Conservation (phyloP, 331 rosid species). For the Quercus lobata region DNA sequence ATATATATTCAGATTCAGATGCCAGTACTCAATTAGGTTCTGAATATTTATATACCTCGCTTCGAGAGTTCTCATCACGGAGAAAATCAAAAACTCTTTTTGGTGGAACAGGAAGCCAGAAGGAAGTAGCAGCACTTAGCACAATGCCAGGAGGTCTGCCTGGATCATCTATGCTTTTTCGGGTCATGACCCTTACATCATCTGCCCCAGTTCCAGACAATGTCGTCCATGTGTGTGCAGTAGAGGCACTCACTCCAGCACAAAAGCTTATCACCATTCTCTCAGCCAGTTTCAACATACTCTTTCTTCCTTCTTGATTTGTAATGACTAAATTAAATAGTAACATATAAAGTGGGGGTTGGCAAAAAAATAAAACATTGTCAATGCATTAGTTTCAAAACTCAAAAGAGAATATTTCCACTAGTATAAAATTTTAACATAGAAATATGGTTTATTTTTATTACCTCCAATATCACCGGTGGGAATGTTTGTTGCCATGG, state of each 20-base stretch:
- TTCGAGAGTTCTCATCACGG: slow-evolving; percentile 87
- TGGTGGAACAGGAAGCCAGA: slow-evolving; percentile 95
- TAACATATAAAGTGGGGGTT: not conserved
- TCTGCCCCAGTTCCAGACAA: slow-evolving; percentile 91
- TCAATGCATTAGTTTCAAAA: not conserved
- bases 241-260: slow-evolving; percentile 95
- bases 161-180: slow-evolving; percentile 94
- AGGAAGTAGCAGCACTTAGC: slow-evolving; percentile 94
- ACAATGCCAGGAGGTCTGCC: slow-evolving; percentile 97
- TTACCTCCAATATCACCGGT: slow-evolving; percentile 91
- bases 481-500: slow-evolving; percentile 85
- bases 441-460: not conserved
- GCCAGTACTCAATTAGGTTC: not conserved
- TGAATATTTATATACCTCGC: slow-evolving; percentile 49
- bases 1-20: too few species aligned
- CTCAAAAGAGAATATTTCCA: not conserved
- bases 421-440: not conserved
- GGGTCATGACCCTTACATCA: slow-evolving; percentile 94
- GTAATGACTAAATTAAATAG: slow-evolving; percentile 54
- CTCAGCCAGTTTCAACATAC: slow-evolving; percentile 94
- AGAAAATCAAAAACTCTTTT: slow-evolving; percentile 84
- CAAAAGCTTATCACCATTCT: slow-evolving; percentile 98
- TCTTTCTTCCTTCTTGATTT: slow-evolving; percentile 93
- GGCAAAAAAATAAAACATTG: too few species aligned
- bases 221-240: slow-evolving; percentile 96